Evolutionary conservation across 345 rosid species (phyloP).

Genomic region (Syzygium grande): DNA sequence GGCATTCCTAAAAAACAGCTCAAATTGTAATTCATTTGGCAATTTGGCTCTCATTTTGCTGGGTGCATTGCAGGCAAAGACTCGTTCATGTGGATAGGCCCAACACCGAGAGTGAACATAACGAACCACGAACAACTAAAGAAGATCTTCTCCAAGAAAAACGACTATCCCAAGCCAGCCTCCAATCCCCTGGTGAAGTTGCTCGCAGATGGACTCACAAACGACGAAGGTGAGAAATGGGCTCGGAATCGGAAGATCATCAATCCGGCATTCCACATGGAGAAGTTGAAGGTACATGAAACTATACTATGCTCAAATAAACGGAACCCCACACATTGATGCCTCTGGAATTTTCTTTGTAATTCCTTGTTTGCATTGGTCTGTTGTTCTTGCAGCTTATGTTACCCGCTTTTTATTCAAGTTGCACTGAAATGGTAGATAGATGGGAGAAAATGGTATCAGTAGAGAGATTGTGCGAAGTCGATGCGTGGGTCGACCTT

Average conservation of each 20-base stretch:
- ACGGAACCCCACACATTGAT: slow-evolving; percentile 4
- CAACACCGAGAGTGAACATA: slow-evolving; percentile 22
- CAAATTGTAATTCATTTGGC: not conserved
- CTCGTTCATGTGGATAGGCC: slow-evolving; percentile 35
- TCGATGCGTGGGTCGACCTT: slow-evolving; percentile 30
- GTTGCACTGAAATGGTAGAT: slow-evolving; percentile 13
- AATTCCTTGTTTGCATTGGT: not conserved
- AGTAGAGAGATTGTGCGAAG: slow-evolving; percentile 11
- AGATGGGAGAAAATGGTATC: slow-evolving; percentile 17
- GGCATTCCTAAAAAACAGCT: not conserved
- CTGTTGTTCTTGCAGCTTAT: slow-evolving; percentile 6
- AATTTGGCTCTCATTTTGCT: not conserved
- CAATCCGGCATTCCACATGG: slow-evolving; percentile 47
- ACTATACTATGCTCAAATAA: not conserved
- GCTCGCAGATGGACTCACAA: slow-evolving; percentile 30
- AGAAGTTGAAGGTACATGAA: slow-evolving; percentile 34
- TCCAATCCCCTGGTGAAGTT: slow-evolving; percentile 9
- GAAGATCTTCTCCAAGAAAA: slow-evolving; percentile 18
- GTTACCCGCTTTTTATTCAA: slow-evolving; percentile 19
- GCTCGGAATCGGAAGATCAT: slow-evolving; percentile 39
- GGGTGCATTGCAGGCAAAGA: slow-evolving; percentile 19
- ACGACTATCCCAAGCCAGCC: slow-evolving; percentile 27
- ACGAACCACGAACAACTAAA: slow-evolving; percentile 30
- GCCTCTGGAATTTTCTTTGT: not conserved
- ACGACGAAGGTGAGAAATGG: slow-evolving; percentile 44